phyloP scores from a whole-genome alignment of 148 eudicot species.

The Vaccinium corymbosum region DNA sequence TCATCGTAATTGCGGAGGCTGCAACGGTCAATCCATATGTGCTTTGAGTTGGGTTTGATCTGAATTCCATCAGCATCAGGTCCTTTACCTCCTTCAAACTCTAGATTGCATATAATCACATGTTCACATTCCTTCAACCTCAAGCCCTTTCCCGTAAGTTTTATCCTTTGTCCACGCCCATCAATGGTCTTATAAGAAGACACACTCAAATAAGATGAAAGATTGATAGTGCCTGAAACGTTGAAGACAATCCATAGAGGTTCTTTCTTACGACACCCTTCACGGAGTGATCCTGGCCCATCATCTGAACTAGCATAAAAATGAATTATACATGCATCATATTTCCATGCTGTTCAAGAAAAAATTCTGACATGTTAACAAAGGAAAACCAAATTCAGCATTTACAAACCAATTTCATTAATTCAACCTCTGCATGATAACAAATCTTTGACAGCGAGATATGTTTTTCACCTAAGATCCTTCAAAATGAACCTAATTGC shows the following conservation, averaged over 20 bases:
- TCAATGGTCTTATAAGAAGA: constrained; percentile 87
- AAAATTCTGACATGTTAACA: not conserved
- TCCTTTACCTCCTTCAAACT: constrained; percentile 86
- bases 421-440: not conserved
- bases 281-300: constrained; percentile 93
- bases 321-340: not conserved
- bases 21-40: constrained; percentile 97
- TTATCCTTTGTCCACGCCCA: constrained; percentile 82
- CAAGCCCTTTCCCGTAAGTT: constrained; percentile 75
- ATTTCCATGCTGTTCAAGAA: not conserved
- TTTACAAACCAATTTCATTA: not conserved
- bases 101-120: constrained; percentile 78
- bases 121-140: constrained; percentile 90
- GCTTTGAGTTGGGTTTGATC: constrained; percentile 81
- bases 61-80: constrained; percentile 92
- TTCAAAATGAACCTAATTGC: not conserved
- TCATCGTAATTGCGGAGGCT: constrained; percentile 73
- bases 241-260: constrained; percentile 92
- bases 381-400: not conserved
- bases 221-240: constrained; percentile 76
- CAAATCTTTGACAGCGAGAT: not conserved
- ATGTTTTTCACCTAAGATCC: not conserved
- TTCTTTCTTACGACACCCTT: constrained; percentile 75
- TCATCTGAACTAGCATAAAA: constrained; percentile 45
- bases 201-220: constrained; percentile 57